Conservation (phyloP, 371 early-diverging fungal species). For the Capillidium heterosporum region DNA sequence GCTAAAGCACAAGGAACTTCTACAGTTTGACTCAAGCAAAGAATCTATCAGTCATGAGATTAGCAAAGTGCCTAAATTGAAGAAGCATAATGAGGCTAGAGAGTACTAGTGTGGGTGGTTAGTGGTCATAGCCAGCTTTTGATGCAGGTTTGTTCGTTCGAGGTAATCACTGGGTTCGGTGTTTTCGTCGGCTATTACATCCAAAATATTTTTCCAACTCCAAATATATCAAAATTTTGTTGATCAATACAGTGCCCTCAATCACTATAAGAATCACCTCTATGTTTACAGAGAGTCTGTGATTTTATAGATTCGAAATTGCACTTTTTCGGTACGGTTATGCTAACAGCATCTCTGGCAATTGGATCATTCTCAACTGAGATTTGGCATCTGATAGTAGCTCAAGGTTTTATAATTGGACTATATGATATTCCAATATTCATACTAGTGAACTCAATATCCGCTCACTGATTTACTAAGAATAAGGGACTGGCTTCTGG, state of each 20-base stretch:
- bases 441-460: constrained; percentile 19
- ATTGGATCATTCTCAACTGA: constrained; percentile 2
- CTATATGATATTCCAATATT: constrained; percentile 37
- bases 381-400: constrained; percentile 38
- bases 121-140: constrained; percentile 30
- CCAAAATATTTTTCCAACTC: background rate
- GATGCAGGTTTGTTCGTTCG: constrained; percentile 14
- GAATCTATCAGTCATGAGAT: no score
- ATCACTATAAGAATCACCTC: background rate
- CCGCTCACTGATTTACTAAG: constrained; percentile 35
- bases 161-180: background rate
- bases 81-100: background rate
- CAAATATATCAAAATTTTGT: background rate
- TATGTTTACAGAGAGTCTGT: background rate
- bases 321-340: background rate
- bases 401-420: constrained; percentile 48
- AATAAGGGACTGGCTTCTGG: constrained; percentile 39
- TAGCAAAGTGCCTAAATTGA: no score
- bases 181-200: background rate
- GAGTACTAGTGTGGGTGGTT: constrained; percentile 41
- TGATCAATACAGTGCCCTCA: background rate
- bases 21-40: no score
- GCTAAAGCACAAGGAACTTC: no score
- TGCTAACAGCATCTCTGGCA: background rate
- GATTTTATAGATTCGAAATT: background rate